Conservation (phyloP, 106 monocot genomes). For the Dendrobium chrysotoxum region DNA sequence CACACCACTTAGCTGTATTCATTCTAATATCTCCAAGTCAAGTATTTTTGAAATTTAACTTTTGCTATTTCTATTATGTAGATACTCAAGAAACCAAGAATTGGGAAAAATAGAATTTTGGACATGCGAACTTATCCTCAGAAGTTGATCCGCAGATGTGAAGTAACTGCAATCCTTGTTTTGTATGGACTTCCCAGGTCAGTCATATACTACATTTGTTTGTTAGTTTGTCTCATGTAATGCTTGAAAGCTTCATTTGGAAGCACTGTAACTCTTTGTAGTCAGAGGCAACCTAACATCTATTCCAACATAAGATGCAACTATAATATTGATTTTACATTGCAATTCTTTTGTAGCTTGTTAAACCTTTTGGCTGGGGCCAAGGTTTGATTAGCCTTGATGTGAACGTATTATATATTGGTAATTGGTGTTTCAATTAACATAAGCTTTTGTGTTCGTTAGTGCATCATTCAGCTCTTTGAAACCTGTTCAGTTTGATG, state of each 20-base stretch:
- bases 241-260: neutral
- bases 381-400: neutral
- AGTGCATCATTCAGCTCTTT: neutral
- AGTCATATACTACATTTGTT: conserved; percentile 2
- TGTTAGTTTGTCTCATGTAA: neutral
- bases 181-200: conserved; percentile 98
- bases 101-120: conserved; percentile 64
- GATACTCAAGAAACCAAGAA: conserved; percentile 77
- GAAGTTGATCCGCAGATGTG: conserved; percentile 76
- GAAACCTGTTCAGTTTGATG: neutral
- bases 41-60: neutral
- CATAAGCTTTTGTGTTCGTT: neutral
- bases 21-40: neutral
- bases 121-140: conserved; percentile 84
- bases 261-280: neutral
- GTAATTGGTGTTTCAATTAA: neutral
- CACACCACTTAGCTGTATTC: neutral
- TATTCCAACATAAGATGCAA: neutral
- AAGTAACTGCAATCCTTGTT: conserved; percentile 95
- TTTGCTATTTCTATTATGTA: conserved; percentile 20
- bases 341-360: neutral
- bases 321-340: neutral
- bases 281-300: neutral
- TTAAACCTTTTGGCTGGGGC: neutral
- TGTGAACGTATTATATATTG: neutral